Evolutionary conservation across 2,329 filamentous ascomycete species (phyloP), one percentile per base, ranked within the genome.

Genomic region (Pseudocercospora musae): DNA sequence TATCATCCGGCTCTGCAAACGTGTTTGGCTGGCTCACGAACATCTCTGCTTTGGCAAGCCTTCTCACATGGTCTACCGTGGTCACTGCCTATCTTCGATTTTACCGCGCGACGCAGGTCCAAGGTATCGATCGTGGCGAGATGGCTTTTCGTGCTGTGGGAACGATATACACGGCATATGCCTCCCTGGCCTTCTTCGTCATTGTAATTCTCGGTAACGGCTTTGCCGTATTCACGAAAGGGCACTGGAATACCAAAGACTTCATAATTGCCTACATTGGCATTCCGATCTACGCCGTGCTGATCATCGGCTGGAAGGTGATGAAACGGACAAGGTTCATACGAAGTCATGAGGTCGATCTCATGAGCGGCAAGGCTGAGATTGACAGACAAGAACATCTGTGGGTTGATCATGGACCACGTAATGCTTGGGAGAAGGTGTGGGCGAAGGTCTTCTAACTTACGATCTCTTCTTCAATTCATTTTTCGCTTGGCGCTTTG

Each of bases 71-170:
- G 69, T 64, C 62, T 23, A 70, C 67, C 46, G 49, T 72, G 63
- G 79, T 76, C 66, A 63, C 79, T 29, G 77, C 78, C 33, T 81
- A 82, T 65, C 76, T 83, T 64, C 77, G 77, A 55, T 81, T 81
- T 69, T 75, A 78, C 64, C 67, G 71, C 7, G 80, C 78, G 4
- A 72, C 80, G 50, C 72, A 72, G 23, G 73, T 70, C 0, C 79
- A 81, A 56, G 75, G 74, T 4, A 69, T 78, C 48, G 69, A 74
- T 53, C 68, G 73, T 18, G 66, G 71, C 48, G 70, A 74, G 5
- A 71, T 81, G 1, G 67, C 68, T 18, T 69, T 63, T 55, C 54
- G 59, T 46, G 50, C 56, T 6, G 60, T 61, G 2, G 50, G 55
- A 11, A 63, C 68, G 25, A 66, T 67, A 8, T 64, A 63, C 40